A percentile compares a stretch with the other conserved stretches of the same genome.
These are phyloP conservation scores for Erythrophleum ivorense DNA, from an alignment of 331 rosid species.

Conservation along the genomic window DNA sequence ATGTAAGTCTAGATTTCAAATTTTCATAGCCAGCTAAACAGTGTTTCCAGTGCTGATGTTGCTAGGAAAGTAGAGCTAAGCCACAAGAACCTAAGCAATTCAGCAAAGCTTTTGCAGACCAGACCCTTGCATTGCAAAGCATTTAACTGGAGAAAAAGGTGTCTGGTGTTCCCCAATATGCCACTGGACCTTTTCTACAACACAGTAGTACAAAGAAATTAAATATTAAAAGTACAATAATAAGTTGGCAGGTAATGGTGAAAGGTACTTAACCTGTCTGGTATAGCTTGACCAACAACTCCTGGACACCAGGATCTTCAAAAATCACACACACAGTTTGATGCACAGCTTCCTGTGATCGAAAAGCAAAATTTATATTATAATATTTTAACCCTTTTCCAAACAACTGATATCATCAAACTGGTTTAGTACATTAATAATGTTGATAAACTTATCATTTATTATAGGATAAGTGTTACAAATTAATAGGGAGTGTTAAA, in stretches of 20 bases:
- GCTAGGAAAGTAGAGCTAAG: background rate
- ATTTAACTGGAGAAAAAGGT: background rate
- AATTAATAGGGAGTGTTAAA: background rate
- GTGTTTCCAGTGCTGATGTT: background rate
- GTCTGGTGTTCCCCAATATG: background rate
- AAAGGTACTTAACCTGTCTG: constrained; percentile 51
- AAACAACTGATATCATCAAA: constrained; percentile 38
- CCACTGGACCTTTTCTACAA: background rate
- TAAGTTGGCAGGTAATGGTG: background rate
- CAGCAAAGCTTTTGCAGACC: background rate
- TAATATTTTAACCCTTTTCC: constrained; percentile 28
- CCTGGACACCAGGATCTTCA: constrained; percentile 98
- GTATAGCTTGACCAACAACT: constrained; percentile 84
- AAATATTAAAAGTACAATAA: background rate
- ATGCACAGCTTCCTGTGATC: constrained; percentile 86
- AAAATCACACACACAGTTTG: constrained; percentile 91
- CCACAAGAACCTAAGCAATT: background rate
- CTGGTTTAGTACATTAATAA: constrained; percentile 8
- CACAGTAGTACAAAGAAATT: background rate
- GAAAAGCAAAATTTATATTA: constrained; percentile 25
- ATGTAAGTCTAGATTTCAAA: background rate
- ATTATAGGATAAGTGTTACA: background rate
- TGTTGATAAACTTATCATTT: background rate
- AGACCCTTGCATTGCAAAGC: background rate
- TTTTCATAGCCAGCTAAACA: background rate